phyloP scores from a whole-genome alignment of 139 green algal species.

The Picochlorum sp. region DNA sequence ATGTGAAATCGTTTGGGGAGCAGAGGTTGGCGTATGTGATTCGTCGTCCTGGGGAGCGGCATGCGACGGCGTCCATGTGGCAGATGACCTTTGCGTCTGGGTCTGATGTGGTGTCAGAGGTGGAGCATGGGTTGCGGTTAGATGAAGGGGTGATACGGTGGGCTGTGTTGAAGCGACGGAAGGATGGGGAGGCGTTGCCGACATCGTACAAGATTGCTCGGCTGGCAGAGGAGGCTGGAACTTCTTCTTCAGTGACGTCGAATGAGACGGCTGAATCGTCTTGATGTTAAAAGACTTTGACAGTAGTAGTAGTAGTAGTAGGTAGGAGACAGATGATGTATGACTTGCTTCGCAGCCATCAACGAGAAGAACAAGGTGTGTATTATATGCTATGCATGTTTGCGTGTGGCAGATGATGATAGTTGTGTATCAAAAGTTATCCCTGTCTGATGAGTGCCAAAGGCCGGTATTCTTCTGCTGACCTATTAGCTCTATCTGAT shows the following conservation, averaged over 20 bases:
- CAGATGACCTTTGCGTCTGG: constrained; percentile 62
- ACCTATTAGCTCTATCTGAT: constrained; percentile 78
- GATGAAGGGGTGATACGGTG: constrained; percentile 62
- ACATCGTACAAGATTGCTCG: constrained; percentile 26
- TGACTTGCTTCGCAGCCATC: too few relatives aligned
- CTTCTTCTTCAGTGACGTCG: neutral
- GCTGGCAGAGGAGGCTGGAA: neutral
- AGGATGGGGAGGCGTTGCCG: constrained; percentile 16
- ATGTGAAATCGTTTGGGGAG: constrained; percentile 58
- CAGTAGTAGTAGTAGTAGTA: constrained; percentile 8
- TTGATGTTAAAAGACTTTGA: constrained; percentile 1
- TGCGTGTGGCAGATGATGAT: constrained; percentile 15
- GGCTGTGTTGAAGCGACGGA: constrained; percentile 46
- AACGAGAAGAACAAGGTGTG: too few relatives aligned
- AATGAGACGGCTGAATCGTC: neutral
- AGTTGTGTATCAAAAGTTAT: constrained; percentile 52
- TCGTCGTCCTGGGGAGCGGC: constrained; percentile 37
- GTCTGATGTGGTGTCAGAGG: constrained; percentile 28
- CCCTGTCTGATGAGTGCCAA: constrained; percentile 52
- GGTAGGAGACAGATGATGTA: too few relatives aligned
- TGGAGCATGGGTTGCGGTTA: constrained; percentile 55
- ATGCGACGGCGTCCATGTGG: constrained; percentile 52
- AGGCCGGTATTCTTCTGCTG: constrained; percentile 41
- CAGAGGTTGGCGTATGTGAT: constrained; percentile 67
- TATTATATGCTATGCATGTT: too few relatives aligned